A percentile compares a stretch with the other conserved stretches of the same genome.
Conservation (phyloP, 768 basidiomycete species). For the Tylopilus rubrobrunneus region DNA sequence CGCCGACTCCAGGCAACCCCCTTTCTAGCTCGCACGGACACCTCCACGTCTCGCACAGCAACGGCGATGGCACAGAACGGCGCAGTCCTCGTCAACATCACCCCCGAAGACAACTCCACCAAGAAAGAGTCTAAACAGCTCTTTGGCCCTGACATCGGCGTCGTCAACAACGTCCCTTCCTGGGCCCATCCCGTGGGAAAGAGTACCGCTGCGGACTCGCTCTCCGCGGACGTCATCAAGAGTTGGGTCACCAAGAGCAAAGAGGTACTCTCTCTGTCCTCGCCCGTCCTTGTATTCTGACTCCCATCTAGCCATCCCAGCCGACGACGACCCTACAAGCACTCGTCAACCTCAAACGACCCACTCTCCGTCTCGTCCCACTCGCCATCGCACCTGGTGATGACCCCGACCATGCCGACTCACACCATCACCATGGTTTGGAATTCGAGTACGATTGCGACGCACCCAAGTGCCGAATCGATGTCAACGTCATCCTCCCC, state of each 20-base stretch:
- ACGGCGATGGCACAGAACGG: slow-evolving; percentile 45
- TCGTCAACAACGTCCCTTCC: slow-evolving; percentile 60
- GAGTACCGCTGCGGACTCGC: slow-evolving; percentile 57
- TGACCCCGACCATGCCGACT: slow-evolving; percentile 41
- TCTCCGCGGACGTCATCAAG: slow-evolving; percentile 79
- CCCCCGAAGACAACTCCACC: slow-evolving; percentile 10
- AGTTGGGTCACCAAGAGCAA: slow-evolving; percentile 85
- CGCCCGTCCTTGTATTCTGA: neutral
- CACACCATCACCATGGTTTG: slow-evolving; percentile 67
- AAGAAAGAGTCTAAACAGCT: slow-evolving; percentile 65
- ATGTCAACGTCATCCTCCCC: slow-evolving; percentile 70
- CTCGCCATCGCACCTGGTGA: slow-evolving; percentile 45
- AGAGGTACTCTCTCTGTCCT: slow-evolving; percentile 46
- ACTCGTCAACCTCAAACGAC: slow-evolving; percentile 90
- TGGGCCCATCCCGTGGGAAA: slow-evolving; percentile 71
- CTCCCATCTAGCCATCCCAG: slow-evolving; percentile 53
- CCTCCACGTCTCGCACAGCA: slow-evolving; percentile 44
- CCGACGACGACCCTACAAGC: slow-evolving; percentile 93
- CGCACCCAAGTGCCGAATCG: slow-evolving; percentile 77
- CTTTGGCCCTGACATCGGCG: slow-evolving; percentile 89
- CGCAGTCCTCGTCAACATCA: slow-evolving; percentile 27
- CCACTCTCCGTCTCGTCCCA: slow-evolving; percentile 75
- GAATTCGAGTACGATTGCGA: slow-evolving; percentile 95
- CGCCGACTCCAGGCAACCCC: slow-evolving; percentile 49
- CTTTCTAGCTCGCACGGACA: slow-evolving; percentile 49